Evolutionary conservation across 306 rosid species (phyloP).

Genomic region (Psophocarpus tetragonolobus): DNA sequence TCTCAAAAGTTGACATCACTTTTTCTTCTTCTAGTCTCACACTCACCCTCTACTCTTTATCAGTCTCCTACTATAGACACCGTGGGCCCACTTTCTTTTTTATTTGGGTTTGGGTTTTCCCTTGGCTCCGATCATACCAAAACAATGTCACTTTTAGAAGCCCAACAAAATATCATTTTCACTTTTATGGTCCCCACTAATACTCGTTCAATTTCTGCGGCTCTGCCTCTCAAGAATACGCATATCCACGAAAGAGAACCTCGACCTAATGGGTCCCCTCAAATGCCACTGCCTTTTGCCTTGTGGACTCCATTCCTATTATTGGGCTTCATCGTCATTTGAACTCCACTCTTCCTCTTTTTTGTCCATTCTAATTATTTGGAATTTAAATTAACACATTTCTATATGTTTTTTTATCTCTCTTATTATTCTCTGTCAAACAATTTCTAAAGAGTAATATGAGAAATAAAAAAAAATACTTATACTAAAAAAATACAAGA

Average conservation of each 20-base stretch:
- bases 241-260: not conserved
- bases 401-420: no score
- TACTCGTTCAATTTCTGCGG: conserved; percentile 2
- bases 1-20: not conserved
- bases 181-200: not conserved
- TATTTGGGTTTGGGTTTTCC: not conserved
- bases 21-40: not conserved
- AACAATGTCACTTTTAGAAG: not conserved
- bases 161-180: not conserved
- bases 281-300: not conserved
- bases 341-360: not conserved
- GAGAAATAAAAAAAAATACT: no score
- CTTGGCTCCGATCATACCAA: not conserved
- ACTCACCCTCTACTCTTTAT: not conserved
- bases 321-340: not conserved
- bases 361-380: no score
- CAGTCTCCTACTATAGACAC: not conserved
- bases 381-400: no score
- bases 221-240: not conserved
- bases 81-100: not conserved
- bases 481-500: no score
- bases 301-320: not conserved
- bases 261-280: not conserved
- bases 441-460: no score
- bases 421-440: no score